Conservation (phyloP, 2,329 filamentous ascomycete species). For the Fusarium sp. region DNA sequence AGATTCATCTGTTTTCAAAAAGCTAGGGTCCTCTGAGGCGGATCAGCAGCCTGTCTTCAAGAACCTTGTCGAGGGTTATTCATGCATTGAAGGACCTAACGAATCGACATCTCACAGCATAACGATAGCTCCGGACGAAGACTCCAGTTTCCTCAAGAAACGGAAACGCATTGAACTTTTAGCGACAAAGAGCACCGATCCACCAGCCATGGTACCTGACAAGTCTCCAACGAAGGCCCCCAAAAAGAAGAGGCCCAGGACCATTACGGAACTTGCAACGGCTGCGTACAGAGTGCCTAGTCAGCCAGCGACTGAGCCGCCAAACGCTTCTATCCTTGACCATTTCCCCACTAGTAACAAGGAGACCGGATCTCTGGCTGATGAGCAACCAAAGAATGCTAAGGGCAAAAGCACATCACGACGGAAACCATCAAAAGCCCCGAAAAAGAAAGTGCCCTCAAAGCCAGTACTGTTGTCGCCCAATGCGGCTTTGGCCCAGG, state of each 20-base stretch:
- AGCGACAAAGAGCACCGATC: slow-evolving; percentile 43
- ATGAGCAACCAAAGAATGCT: slow-evolving; percentile 34
- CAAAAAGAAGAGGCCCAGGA: slow-evolving; percentile 78
- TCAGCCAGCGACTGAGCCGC: slow-evolving; percentile 45
- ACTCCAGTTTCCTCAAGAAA: slow-evolving; percentile 57
- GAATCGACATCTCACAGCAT: slow-evolving; percentile 33
- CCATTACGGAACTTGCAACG: slow-evolving; percentile 81
- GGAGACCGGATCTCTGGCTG: neutral
- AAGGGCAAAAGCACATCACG: slow-evolving; percentile 48
- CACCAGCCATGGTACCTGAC: slow-evolving; percentile 32
- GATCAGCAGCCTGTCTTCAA: slow-evolving; percentile 51
- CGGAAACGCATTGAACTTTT: slow-evolving; percentile 66
- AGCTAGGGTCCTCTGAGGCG: slow-evolving; percentile 4
- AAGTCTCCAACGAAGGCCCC: slow-evolving; percentile 58
- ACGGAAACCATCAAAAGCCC: slow-evolving; percentile 45
- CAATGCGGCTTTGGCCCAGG: slow-evolving; percentile 70
- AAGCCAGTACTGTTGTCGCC: slow-evolving; percentile 72
- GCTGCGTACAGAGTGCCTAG: slow-evolving; percentile 65
- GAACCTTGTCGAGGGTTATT: slow-evolving; percentile 55
- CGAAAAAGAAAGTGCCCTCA: slow-evolving; percentile 54
- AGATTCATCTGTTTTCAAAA: slow-evolving; percentile 43
- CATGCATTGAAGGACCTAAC: slow-evolving; percentile 44
- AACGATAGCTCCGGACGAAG: slow-evolving; percentile 35
- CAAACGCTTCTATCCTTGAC: slow-evolving; percentile 54
- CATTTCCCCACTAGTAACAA: slow-evolving; percentile 48